These are phyloP conservation scores for Yamagishiella unicocca DNA, from an alignment of 139 green algal species.

Conservation along the genomic window DNA sequence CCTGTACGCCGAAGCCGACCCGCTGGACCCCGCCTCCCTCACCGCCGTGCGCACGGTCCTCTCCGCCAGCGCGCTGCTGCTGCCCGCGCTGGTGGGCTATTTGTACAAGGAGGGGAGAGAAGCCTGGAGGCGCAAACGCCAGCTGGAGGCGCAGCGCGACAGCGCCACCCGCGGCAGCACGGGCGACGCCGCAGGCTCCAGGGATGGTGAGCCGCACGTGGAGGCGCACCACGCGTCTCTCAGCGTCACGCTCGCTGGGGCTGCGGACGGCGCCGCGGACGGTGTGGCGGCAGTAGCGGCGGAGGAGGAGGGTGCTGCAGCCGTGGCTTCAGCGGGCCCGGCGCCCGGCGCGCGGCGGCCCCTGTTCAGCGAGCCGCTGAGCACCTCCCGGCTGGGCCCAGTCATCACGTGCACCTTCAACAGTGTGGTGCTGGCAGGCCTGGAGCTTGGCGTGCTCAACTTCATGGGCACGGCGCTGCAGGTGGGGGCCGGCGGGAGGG, in stretches of 20 bases:
- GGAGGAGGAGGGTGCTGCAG: neutral
- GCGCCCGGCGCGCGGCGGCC: neutral
- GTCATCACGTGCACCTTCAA: constrained; percentile 36
- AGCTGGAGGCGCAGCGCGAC: neutral
- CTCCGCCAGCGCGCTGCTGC: constrained; percentile 37
- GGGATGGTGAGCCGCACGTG: too few species aligned
- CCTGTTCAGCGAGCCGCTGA: constrained; percentile 12
- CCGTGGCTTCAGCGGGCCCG: too few species aligned
- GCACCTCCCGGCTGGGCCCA: neutral
- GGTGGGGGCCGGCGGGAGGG: neutral
- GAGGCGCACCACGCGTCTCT: neutral
- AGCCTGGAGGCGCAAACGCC: neutral
- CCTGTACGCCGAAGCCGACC: constrained; percentile 26
- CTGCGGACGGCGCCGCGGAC: neutral
- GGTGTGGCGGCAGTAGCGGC: constrained; percentile 4
- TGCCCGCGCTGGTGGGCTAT: neutral
- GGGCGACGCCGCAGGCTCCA: neutral
- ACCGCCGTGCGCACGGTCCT: constrained; percentile 54
- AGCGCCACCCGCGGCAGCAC: neutral
- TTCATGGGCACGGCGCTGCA: constrained; percentile 65
- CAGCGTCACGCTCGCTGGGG: neutral
- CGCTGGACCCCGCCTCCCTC: constrained; percentile 48
- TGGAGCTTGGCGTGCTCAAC: constrained; percentile 63
- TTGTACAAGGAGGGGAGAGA: neutral
- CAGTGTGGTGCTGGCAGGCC: constrained; percentile 29